These are phyloP conservation scores for Mortierella sp. DNA, from an alignment of 371 early-diverging fungal genomes.

Conservation along the genomic window DNA sequence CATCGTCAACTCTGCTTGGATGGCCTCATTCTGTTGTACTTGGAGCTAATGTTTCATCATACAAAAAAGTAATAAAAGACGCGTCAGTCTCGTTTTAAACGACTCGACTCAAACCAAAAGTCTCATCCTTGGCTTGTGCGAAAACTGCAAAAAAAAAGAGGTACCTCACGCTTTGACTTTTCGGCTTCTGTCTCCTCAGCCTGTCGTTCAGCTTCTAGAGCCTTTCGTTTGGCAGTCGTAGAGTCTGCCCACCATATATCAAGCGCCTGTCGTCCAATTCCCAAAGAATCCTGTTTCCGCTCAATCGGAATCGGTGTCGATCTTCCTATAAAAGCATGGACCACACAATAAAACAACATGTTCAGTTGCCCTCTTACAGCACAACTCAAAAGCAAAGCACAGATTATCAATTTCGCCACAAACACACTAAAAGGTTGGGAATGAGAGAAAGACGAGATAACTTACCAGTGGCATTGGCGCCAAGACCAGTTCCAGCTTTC, in stretches of 20 bases:
- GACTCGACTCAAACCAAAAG: neutral
- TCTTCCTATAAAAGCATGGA: conserved; percentile 61
- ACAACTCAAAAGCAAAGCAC: neutral
- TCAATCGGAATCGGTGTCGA: conserved; percentile 77
- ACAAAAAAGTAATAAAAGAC: neutral
- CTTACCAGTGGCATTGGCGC: conserved; percentile 62
- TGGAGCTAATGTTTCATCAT: conserved; percentile 48
- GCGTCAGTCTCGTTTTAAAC: neutral
- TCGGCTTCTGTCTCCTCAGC: conserved; percentile 73
- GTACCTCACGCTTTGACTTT: conserved; percentile 46
- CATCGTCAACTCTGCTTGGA: conserved; percentile 71
- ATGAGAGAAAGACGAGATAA: neutral
- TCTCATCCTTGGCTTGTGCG: neutral
- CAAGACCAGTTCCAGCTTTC: conserved; percentile 77
- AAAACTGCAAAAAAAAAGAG: neutral
- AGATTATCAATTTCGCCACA: neutral
- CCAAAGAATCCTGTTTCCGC: conserved; percentile 65
- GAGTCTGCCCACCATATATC: conserved; percentile 64
- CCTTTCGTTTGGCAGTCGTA: conserved; percentile 73
- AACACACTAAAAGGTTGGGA: neutral
- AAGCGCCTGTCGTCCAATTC: conserved; percentile 76
- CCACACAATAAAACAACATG: neutral
- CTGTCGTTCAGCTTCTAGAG: conserved; percentile 69
- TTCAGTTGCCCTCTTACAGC: neutral
- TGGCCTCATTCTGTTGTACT: conserved; percentile 63